Percentiles rank a stretch among this genome's conserved stretches.
Conservation (phyloP, 352 stramenopile species). For the Hyaloperonospora brassicae region DNA sequence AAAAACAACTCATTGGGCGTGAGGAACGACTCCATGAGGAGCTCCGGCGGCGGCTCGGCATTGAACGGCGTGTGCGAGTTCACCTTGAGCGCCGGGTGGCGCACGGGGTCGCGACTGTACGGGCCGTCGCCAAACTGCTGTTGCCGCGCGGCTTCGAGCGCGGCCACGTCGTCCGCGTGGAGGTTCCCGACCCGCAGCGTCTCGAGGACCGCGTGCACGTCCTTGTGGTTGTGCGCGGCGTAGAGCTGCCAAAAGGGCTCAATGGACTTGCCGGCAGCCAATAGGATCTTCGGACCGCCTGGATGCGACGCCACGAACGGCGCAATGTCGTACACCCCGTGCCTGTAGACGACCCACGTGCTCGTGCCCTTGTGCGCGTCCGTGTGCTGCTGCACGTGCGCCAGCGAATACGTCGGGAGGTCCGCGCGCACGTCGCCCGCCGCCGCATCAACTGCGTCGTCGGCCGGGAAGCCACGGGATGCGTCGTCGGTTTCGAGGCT, state of each 20-base stretch:
- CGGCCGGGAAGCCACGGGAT: too few species aligned
- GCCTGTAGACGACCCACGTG: slow-evolving; percentile 90
- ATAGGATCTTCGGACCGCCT: slow-evolving; percentile 85
- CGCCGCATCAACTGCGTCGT: too few species aligned
- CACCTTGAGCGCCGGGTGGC: slow-evolving; percentile 84
- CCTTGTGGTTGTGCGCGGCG: slow-evolving; percentile 89
- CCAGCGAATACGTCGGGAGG: slow-evolving; percentile 59
- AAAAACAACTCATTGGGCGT: slow-evolving; percentile 96
- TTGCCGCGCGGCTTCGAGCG: slow-evolving; percentile 78
- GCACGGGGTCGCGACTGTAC: slow-evolving; percentile 89
- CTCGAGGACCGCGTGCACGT: slow-evolving; percentile 90
- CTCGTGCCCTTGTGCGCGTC: slow-evolving; percentile 52
- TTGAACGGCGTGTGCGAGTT: slow-evolving; percentile 94
- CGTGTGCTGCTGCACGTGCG: slow-evolving; percentile 67
- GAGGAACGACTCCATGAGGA: slow-evolving; percentile 92
- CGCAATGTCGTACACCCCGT: slow-evolving; percentile 96
- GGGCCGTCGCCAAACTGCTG: slow-evolving; percentile 84
- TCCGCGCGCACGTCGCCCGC: slow-evolving; percentile 27
- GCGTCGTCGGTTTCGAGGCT: slow-evolving; percentile 1
- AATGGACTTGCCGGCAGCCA: slow-evolving; percentile 81
- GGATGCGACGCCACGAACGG: slow-evolving; percentile 93
- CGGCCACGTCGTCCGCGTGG: slow-evolving; percentile 77
- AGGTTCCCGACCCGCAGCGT: slow-evolving; percentile 87
- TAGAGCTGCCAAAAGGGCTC: slow-evolving; percentile 96
- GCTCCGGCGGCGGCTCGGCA: slow-evolving; percentile 86